Evolutionary conservation across 1,139 yeast species (phyloP), one percentile per base, ranked within the genome.

Genomic region (Nakaseomyces delphensis): DNA sequence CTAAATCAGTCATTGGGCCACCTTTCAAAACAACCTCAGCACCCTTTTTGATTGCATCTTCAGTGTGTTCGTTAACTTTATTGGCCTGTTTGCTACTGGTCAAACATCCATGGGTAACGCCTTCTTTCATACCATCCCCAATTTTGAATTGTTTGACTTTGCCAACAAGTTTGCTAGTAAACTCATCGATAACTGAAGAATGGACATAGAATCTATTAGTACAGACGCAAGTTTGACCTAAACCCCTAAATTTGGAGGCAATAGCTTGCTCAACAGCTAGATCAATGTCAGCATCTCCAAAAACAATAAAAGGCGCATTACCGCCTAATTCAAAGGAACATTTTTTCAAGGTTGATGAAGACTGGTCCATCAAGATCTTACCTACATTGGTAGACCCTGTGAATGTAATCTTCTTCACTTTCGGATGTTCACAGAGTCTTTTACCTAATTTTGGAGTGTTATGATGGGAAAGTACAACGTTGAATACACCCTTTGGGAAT

Each of bases 341-440:
- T 60, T 87, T 87, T 65, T 89, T 89, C 58, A 87, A 69, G 7
- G 94, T 81, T 3, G 79, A 68, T 1, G 95, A 68, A 7, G 87
- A 72, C 63, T 85, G 95, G 38, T 68, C 60, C 93, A 85, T 83
- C 53, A 87, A 71, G 39, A 84, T 62, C 63, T 82, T 80, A 41
- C 96, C 95, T 14, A 86, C 86, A 37, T 69, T 68, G 11, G 96
- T 89, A 5, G 95, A 85, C 3, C 97, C 96, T 10, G 97, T 89
- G 65, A 87, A 89, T 13, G 95, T 78, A 45, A 87, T 73, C 64
- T 89, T 89, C 56, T 75, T 77, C 43, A 87, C 73, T 35, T 67
- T 61, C 21, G 79, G 74, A 47, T 83, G 77, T 60, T 79, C 81
- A 62, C 94, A 83, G 43, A 86, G 62, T 50, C 74, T 72, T 48